Percentiles rank a stretch among this genome's conserved stretches.
These are phyloP conservation scores for Stellera chamaejasme DNA, from an alignment of 345 rosid genomes.

Conservation along the genomic window DNA sequence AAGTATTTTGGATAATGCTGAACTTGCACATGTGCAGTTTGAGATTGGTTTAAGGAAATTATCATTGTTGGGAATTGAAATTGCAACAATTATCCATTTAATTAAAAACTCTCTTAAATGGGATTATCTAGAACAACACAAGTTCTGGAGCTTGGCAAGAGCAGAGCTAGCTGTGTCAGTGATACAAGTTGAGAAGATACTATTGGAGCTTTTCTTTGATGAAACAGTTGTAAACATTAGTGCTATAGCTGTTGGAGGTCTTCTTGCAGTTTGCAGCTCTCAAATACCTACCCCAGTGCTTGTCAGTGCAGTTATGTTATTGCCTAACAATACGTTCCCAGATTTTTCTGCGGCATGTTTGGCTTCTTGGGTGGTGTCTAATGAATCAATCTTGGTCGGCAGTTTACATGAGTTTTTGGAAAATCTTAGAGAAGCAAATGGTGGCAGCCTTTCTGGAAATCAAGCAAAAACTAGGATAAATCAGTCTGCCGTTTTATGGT, in stretches of 20 bases:
- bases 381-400: constrained; percentile 30
- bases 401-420: constrained; percentile 35
- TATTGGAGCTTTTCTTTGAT: constrained; percentile 29
- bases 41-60: constrained; percentile 34
- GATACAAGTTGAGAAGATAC: constrained; percentile 34
- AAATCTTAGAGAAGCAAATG: constrained; percentile 12
- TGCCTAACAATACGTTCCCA: constrained; percentile 31
- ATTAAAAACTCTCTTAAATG: constrained; percentile 36
- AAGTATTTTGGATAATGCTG: constrained; percentile 27
- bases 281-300: constrained; percentile 38
- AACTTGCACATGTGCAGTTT: constrained; percentile 33
- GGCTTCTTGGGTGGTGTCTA: constrained; percentile 34
- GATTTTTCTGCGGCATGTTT: constrained; percentile 37
- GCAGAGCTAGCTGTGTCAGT: constrained; percentile 40
- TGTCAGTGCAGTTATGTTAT: constrained; percentile 33
- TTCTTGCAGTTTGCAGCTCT: constrained; percentile 32
- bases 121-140: constrained; percentile 40
- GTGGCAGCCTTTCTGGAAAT: background rate
- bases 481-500: constrained; percentile 7
- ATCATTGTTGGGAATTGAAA: constrained; percentile 33
- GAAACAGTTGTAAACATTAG: constrained; percentile 24
- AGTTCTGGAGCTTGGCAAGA: constrained; percentile 40
- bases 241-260: constrained; percentile 42
- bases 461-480: constrained; percentile 3
- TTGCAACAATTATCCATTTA: constrained; percentile 20